These are phyloP conservation scores for Chloroidium sp. DNA, from an alignment of 163 green algal genomes.

Conservation along the genomic window DNA sequence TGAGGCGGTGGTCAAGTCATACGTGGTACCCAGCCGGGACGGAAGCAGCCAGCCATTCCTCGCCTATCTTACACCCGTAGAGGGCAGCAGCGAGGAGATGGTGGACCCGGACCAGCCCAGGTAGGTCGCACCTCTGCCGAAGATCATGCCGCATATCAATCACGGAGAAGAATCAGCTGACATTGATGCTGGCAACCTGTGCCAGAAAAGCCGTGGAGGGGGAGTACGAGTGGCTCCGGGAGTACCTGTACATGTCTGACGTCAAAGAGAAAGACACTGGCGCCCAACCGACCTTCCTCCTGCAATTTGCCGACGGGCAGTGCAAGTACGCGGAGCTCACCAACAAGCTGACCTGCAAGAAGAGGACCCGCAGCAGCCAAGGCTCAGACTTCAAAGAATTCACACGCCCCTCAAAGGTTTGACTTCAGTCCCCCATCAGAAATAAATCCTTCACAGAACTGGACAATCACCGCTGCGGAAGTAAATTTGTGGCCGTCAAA, in stretches of 20 bases:
- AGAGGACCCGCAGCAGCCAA: constrained; percentile 10
- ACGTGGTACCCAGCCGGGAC: not conserved
- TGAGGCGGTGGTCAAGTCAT: not conserved
- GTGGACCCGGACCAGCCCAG: not conserved
- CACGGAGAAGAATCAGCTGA: no score
- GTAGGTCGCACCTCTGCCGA: not conserved
- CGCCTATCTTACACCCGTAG: not conserved
- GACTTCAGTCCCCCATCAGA: not conserved
- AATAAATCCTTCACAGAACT: not conserved
- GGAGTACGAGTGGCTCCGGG: constrained; percentile 47
- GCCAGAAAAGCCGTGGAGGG: constrained; percentile 1
- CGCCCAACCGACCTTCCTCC: constrained; percentile 17
- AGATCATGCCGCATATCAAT: not conserved
- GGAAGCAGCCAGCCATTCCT: not conserved
- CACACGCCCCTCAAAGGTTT: constrained; percentile 3
- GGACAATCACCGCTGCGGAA: not conserved
- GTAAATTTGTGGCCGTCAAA: not conserved
- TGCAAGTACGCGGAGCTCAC: constrained; percentile 33
- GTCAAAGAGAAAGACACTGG: constrained; percentile 25
- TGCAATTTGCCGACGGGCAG: constrained; percentile 19
- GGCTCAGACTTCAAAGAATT: not conserved
- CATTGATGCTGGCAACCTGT: not conserved
- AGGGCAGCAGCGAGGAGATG: not conserved
- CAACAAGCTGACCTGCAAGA: constrained; percentile 28
- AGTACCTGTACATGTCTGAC: constrained; percentile 30